phyloP scores from a whole-genome alignment of 768 basidiomycete genomes.

The Pleurotus tuber-regium region DNA sequence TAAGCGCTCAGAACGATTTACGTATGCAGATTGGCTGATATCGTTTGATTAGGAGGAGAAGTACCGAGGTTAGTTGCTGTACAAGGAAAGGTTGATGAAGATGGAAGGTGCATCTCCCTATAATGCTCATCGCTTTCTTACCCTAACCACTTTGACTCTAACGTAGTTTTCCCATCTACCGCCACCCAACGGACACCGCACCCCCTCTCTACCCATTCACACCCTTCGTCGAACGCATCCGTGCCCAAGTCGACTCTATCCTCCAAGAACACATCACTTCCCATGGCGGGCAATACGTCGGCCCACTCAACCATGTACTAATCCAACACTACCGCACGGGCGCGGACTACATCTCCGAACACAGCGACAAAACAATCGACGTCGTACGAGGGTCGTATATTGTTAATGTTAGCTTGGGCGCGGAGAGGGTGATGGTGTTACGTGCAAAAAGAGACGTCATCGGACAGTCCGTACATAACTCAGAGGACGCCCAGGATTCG shows the following conservation, averaged over 20 bases:
- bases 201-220: slow-evolving; percentile 68
- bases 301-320: slow-evolving; percentile 80
- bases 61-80: slow-evolving; percentile 67
- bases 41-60: slow-evolving; percentile 58
- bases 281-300: slow-evolving; percentile 18
- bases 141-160: not conserved
- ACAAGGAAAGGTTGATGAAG: slow-evolving; percentile 49
- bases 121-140: not conserved
- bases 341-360: slow-evolving; percentile 81
- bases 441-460: slow-evolving; percentile 53
- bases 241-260: slow-evolving; percentile 55
- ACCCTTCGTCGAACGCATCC: slow-evolving; percentile 64
- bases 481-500: slow-evolving; percentile 6
- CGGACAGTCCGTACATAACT: slow-evolving; percentile 10
- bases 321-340: slow-evolving; percentile 81
- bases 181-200: slow-evolving; percentile 79
- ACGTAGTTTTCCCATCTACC: slow-evolving; percentile 70
- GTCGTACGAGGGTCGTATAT: slow-evolving; percentile 71
- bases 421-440: slow-evolving; percentile 75
- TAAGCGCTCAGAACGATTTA: not conserved
- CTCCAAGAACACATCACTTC: slow-evolving; percentile 22
- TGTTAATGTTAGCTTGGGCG: slow-evolving; percentile 80
- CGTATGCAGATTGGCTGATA: not conserved
- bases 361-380: slow-evolving; percentile 86
- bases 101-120: slow-evolving; percentile 39